Conservation (phyloP, 202 grass and related monocot genomes). For the Zoysia matrella region DNA sequence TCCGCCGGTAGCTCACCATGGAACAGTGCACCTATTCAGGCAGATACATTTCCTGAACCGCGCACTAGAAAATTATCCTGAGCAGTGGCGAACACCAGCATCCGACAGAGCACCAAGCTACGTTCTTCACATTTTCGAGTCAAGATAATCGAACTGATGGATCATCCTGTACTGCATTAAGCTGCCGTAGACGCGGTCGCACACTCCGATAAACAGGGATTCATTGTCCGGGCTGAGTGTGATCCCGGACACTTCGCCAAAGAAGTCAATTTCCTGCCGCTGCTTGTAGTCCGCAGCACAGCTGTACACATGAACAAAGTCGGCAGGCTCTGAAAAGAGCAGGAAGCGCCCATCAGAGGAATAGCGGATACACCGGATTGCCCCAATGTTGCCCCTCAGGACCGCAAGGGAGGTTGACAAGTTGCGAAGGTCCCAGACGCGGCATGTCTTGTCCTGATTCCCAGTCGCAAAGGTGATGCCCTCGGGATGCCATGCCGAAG, state of each 20-base stretch:
- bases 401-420: slow-evolving; percentile 62
- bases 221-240: slow-evolving; percentile 72
- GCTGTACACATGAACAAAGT: slow-evolving; percentile 89
- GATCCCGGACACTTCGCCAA: slow-evolving; percentile 90
- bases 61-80: background rate
- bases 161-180: slow-evolving; percentile 70
- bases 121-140: slow-evolving; percentile 52
- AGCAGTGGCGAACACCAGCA: background rate
- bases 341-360: slow-evolving; percentile 78
- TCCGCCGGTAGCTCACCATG: background rate
- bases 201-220: slow-evolving; percentile 77
- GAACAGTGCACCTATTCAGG: slow-evolving; percentile 20
- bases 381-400: slow-evolving; percentile 81
- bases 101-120: slow-evolving; percentile 9
- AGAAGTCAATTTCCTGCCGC: slow-evolving; percentile 89
- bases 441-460: slow-evolving; percentile 95
- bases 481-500: slow-evolving; percentile 76
- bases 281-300: slow-evolving; percentile 54
- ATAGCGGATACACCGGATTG: slow-evolving; percentile 81
- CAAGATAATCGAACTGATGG: slow-evolving; percentile 52
- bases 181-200: slow-evolving; percentile 79
- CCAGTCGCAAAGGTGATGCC: slow-evolving; percentile 73
- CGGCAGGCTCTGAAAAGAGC: slow-evolving; percentile 71
- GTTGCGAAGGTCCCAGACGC: slow-evolving; percentile 84
- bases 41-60: slow-evolving; percentile 36